phyloP scores from a whole-genome alignment of 768 basidiomycete genomes.

The Kwoniella europaea region DNA sequence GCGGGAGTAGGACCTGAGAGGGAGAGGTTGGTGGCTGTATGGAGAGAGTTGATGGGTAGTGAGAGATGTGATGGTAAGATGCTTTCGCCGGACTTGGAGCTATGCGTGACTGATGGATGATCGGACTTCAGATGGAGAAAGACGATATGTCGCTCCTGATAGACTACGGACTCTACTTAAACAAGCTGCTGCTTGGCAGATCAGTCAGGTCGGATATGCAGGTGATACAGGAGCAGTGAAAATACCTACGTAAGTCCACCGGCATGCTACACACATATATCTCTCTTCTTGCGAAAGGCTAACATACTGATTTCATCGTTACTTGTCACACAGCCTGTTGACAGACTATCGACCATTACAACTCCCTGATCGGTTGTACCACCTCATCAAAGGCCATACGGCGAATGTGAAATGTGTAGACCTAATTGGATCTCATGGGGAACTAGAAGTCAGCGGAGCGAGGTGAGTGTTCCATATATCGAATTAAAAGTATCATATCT shows the following conservation, averaged over 20 bases:
- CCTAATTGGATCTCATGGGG: conserved; percentile 33
- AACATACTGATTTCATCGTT: conserved; percentile 9
- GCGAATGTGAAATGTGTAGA: conserved; percentile 54
- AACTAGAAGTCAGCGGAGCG: conserved; percentile 48
- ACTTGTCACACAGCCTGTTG: conserved; percentile 32
- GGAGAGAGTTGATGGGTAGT: conserved; percentile 44
- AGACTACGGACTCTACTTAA: conserved; percentile 43
- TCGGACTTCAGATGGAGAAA: conserved; percentile 8
- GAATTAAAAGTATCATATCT: not conserved
- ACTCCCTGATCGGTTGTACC: conserved; percentile 36
- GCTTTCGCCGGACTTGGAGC: too few relatives aligned
- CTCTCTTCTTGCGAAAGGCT: not conserved
- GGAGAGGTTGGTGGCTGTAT: conserved; percentile 48
- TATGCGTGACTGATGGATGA: too few relatives aligned
- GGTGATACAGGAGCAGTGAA: conserved; percentile 18
- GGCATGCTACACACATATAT: not conserved
- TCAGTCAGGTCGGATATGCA: conserved; percentile 22
- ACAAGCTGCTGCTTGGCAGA: conserved; percentile 56
- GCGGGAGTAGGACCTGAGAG: conserved; percentile 50
- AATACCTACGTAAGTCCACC: conserved; percentile 32
- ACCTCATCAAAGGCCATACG: conserved; percentile 36
- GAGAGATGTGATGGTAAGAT: conserved; percentile 26
- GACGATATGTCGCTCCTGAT: conserved; percentile 29
- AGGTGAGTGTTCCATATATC: conserved; percentile 26
- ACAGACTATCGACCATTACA: conserved; percentile 49